Conservation (phyloP, 257 asterid species). For the Buddleja alternifolia region DNA sequence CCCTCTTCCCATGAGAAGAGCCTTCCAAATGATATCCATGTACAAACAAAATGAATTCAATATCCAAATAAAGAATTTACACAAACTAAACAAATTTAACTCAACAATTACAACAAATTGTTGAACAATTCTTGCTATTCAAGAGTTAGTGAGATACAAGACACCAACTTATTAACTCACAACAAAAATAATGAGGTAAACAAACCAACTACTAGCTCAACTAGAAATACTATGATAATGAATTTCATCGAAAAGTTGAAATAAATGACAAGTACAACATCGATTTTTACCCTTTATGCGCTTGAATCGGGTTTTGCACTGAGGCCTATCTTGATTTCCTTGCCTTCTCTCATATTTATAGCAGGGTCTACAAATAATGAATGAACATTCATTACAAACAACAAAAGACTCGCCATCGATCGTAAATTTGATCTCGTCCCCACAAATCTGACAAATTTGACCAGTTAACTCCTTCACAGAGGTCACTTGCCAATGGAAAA, state of each 20-base stretch:
- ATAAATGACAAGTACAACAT: constrained; percentile 2
- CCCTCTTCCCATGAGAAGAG: too few relatives aligned
- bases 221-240: too few relatives aligned
- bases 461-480: constrained; percentile 91
- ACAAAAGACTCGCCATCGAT: constrained; percentile 87
- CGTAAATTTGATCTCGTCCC: constrained; percentile 83
- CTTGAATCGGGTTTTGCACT: constrained; percentile 94
- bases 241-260: neutral
- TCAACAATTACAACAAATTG: too few relatives aligned
- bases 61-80: too few relatives aligned
- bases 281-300: constrained; percentile 69
- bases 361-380: constrained; percentile 86
- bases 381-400: constrained; percentile 96
- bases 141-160: too few relatives aligned
- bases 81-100: too few relatives aligned
- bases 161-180: too few relatives aligned
- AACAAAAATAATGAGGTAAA: too few relatives aligned
- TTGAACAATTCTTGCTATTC: too few relatives aligned
- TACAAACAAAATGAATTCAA: too few relatives aligned
- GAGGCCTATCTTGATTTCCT: constrained; percentile 97
- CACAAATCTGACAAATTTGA: constrained; percentile 98
- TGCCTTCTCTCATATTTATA: constrained; percentile 91
- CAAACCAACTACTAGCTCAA: too few relatives aligned
- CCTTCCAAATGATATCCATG: too few relatives aligned
- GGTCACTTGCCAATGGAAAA: constrained; percentile 63